Evolutionary conservation across 306 rosid genomes (phyloP).

Genomic region (Cucurbita pepo): DNA sequence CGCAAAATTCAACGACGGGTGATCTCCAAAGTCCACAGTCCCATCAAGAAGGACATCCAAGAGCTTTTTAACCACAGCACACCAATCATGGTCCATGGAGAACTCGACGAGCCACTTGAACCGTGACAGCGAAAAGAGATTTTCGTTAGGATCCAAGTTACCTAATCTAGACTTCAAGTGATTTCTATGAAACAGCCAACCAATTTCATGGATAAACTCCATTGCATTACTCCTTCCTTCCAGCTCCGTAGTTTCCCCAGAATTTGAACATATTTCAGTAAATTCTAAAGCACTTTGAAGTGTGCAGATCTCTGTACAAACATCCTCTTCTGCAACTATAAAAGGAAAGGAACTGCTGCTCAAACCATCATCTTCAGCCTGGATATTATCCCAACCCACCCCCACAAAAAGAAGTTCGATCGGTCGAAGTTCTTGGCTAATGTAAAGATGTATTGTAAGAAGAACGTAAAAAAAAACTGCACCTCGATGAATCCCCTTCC

Average conservation of each 20-base stretch:
- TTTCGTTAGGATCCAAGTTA: slow-evolving; percentile 35
- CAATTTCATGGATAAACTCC: slow-evolving; percentile 75
- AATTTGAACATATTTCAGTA: slow-evolving; percentile 15
- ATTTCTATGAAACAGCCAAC: slow-evolving; percentile 86
- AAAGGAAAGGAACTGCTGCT: slow-evolving; percentile 77
- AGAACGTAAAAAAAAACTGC: slow-evolving; percentile 2
- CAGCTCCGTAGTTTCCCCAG: slow-evolving; percentile 14
- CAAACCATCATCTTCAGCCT: slow-evolving; percentile 88
- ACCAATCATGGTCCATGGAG: slow-evolving; percentile 83
- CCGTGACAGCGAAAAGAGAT: slow-evolving; percentile 41
- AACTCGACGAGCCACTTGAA: slow-evolving; percentile 71
- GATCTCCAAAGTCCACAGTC: slow-evolving; percentile 43
- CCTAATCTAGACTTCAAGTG: slow-evolving; percentile 44
- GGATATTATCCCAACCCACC: background rate
- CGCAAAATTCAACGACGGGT: slow-evolving; percentile 36
- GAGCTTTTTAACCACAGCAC: slow-evolving; percentile 65
- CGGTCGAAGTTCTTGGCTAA: background rate
- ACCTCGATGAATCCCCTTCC: slow-evolving; percentile 96
- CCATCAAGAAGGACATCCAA: slow-evolving; percentile 50
- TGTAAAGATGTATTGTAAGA: background rate
- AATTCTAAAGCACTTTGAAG: slow-evolving; percentile 54
- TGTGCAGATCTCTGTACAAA: slow-evolving; percentile 64
- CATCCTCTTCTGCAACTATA: slow-evolving; percentile 73
- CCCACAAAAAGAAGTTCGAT: no score
- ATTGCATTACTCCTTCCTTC: slow-evolving; percentile 57